Conservation (phyloP, 2,329 filamentous ascomycete genomes). For the Exophiala xenobiotica region DNA sequence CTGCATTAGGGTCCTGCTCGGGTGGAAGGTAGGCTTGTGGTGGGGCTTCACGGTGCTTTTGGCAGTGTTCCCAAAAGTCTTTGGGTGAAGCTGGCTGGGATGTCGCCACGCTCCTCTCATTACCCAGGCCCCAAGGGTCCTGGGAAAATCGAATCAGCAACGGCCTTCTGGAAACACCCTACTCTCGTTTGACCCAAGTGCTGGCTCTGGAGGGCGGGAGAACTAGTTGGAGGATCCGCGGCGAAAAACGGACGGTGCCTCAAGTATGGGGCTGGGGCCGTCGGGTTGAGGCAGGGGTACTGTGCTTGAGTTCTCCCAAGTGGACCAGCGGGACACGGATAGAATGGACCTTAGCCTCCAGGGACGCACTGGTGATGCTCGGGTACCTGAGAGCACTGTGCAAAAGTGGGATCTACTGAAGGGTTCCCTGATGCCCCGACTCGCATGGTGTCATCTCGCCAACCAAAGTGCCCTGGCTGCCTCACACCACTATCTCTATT, state of each 20-base stretch:
- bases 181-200: slow-evolving; percentile 13
- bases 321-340: slow-evolving; percentile 16
- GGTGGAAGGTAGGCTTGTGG: neutral
- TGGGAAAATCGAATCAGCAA: slow-evolving; percentile 23
- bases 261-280: slow-evolving; percentile 16
- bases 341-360: neutral
- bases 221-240: slow-evolving; percentile 11
- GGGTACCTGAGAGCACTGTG: slow-evolving; percentile 20
- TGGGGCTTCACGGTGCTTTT: slow-evolving; percentile 16
- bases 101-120: slow-evolving; percentile 13
- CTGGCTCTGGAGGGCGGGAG: slow-evolving; percentile 6
- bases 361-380: slow-evolving; percentile 3
- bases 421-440: neutral
- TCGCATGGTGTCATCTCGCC: slow-evolving; percentile 6
- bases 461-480: neutral
- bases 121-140: slow-evolving; percentile 10
- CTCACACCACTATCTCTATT: slow-evolving; percentile 4
- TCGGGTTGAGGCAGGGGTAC: slow-evolving; percentile 19
- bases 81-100: slow-evolving; percentile 10
- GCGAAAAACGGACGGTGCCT: slow-evolving; percentile 19
- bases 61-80: slow-evolving; percentile 14
- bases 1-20: slow-evolving; percentile 21
- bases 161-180: slow-evolving; percentile 24
- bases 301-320: neutral
- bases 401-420: neutral